Conservation (phyloP, 106 monocot species). For the Allium sativum region DNA sequence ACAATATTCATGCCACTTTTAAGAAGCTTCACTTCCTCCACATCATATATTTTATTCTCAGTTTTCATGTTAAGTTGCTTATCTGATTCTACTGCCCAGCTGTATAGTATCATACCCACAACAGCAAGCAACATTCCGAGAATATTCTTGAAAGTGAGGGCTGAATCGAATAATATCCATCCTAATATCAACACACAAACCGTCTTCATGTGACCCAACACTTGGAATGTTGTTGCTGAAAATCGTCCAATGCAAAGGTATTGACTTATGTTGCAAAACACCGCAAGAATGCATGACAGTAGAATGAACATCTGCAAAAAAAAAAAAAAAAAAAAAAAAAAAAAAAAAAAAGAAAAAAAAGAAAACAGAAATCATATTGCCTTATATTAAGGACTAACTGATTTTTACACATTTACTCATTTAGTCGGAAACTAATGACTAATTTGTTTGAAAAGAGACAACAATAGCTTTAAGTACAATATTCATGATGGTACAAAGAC, state of each 20-base stretch:
- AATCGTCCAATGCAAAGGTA: slow-evolving; percentile 53
- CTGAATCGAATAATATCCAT: slow-evolving; percentile 41
- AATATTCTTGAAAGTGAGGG: slow-evolving; percentile 43
- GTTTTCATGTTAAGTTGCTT: slow-evolving; percentile 13
- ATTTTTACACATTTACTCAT: neutral
- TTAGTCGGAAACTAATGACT: neutral
- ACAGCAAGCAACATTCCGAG: slow-evolving; percentile 37
- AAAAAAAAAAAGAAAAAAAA: too few species aligned
- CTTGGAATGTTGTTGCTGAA: slow-evolving; percentile 49
- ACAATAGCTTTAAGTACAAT: neutral
- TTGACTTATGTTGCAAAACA: slow-evolving; percentile 52
- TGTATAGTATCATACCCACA: slow-evolving; percentile 46
- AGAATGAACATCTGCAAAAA: slow-evolving; percentile 43
- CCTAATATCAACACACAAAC: slow-evolving; percentile 37
- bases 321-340: neutral
- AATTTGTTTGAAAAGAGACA: neutral
- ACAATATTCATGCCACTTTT: slow-evolving; percentile 4
- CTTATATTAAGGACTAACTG: neutral
- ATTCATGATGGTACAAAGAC: neutral
- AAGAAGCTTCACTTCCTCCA: slow-evolving; percentile 25
- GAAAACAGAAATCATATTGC: neutral
- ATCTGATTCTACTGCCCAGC: slow-evolving; percentile 46
- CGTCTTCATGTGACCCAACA: slow-evolving; percentile 55
- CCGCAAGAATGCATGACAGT: slow-evolving; percentile 39
- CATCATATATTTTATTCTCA: slow-evolving; percentile 9